These are phyloP conservation scores for Metroxylon sagu DNA, from an alignment of 176 grass and related monocot species.

Conservation along the genomic window DNA sequence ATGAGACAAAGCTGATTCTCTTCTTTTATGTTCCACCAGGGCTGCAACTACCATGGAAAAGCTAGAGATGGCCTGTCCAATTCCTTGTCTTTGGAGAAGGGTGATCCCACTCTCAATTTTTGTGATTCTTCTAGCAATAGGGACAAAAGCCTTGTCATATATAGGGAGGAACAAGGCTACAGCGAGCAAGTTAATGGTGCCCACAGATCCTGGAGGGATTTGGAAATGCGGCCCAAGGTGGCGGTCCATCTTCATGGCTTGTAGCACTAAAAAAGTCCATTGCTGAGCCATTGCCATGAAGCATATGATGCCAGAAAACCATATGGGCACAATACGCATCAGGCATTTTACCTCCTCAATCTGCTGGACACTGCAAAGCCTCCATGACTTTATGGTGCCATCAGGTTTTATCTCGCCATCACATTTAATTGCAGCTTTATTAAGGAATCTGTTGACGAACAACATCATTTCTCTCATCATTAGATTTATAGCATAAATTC, in stretches of 20 bases:
- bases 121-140: slow-evolving; percentile 40
- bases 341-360: slow-evolving; percentile 83
- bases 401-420: slow-evolving; percentile 42
- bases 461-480: too few species aligned
- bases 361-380: slow-evolving; percentile 59
- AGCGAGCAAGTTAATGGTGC: slow-evolving; percentile 33
- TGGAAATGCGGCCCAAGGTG: slow-evolving; percentile 52
- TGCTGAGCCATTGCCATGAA: slow-evolving; percentile 58
- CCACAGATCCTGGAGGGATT: slow-evolving; percentile 47
- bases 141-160: slow-evolving; percentile 58
- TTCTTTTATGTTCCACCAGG: slow-evolving; percentile 49
- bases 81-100: slow-evolving; percentile 71
- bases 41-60: slow-evolving; percentile 68
- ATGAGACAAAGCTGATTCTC: slow-evolving; percentile 47
- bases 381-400: slow-evolving; percentile 43
- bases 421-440: slow-evolving; percentile 54
- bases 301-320: slow-evolving; percentile 48
- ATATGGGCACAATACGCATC: slow-evolving; percentile 62
- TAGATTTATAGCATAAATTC: too few species aligned
- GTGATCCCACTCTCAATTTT: slow-evolving; percentile 51
- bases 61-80: slow-evolving; percentile 36
- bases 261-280: slow-evolving; percentile 49
- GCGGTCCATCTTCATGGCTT: slow-evolving; percentile 48
- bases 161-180: slow-evolving; percentile 50
- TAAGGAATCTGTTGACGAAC: slow-evolving; percentile 38